A percentile compares a stretch with the other conserved stretches of the same genome.
Evolutionary conservation across 345 rosid species (phyloP).

Genomic region (Acer saccharum): DNA sequence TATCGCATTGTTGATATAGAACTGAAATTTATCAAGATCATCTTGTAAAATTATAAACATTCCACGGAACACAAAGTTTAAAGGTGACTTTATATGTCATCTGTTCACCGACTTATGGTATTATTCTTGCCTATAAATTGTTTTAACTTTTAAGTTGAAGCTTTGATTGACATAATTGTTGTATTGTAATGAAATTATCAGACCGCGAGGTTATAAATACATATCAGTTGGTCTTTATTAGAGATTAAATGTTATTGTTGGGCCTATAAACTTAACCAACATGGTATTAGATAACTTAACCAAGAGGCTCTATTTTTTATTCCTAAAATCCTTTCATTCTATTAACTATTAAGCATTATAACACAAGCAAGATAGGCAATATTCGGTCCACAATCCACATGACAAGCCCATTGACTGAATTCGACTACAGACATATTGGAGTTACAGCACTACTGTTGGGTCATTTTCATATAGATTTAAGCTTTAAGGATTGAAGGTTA

Average conservation of each 20-base stretch:
- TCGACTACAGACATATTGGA: neutral
- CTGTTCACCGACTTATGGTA: constrained; percentile 1
- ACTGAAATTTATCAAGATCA: neutral
- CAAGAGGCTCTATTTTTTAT: too few relatives aligned
- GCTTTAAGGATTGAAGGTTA: neutral
- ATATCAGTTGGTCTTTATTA: neutral
- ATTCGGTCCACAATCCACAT: neutral
- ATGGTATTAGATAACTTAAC: neutral
- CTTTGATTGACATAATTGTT: constrained; percentile 1
- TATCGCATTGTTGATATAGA: neutral
- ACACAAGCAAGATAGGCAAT: constrained; percentile 5
- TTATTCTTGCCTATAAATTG: neutral
- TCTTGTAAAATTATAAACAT: neutral
- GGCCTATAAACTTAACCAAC: neutral
- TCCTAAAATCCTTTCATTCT: neutral
- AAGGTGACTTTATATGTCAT: neutral
- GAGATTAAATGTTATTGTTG: neutral
- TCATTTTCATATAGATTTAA: neutral
- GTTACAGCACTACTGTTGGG: neutral
- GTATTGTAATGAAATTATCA: constrained; percentile 1
- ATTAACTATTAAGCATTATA: neutral
- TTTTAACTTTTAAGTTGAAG: neutral
- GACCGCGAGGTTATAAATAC: too few relatives aligned
- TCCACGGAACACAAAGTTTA: neutral
- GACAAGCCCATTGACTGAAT: neutral